phyloP scores from a whole-genome alignment of 1,139 yeast species.

The Hyphopichia wangnamkhiaoensis region DNA sequence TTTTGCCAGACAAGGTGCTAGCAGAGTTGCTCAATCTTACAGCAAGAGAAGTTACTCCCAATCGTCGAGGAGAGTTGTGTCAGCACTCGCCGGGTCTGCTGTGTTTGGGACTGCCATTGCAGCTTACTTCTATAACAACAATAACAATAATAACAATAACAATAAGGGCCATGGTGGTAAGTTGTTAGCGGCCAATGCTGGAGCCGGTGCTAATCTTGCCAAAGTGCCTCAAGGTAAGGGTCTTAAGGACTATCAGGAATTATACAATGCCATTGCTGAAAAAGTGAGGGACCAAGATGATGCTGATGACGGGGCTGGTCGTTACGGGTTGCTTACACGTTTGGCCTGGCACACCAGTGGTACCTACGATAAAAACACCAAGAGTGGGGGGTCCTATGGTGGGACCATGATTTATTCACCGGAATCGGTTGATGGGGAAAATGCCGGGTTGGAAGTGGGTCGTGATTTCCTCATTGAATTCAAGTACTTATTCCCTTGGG shows the following conservation, averaged over 20 bases:
- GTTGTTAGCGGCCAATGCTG: constrained; percentile 14
- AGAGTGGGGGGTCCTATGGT: constrained; percentile 76
- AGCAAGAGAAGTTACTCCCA: constrained; percentile 1
- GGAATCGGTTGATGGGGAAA: constrained; percentile 71
- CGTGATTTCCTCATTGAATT: constrained; percentile 67
- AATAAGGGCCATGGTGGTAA: constrained; percentile 8
- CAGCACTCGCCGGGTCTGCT: constrained; percentile 26
- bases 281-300: constrained; percentile 77
- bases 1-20: constrained; percentile 12
- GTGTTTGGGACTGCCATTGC: no score
- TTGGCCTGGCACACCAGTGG: constrained; percentile 81
- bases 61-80: neutral
- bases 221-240: constrained; percentile 28
- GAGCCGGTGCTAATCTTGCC: constrained; percentile 25
- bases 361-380: constrained; percentile 58
- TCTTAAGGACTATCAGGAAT: constrained; percentile 64
- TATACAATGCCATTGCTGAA: constrained; percentile 77
- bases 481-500: constrained; percentile 65
- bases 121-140: constrained; percentile 14
- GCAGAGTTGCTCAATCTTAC: constrained; percentile 5
- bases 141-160: constrained; percentile 13
- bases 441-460: constrained; percentile 70
- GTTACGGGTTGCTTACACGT: constrained; percentile 63
- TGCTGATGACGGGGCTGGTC: constrained; percentile 70
- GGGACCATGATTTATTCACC: constrained; percentile 78